phyloP scores from a whole-genome alignment of 768 basidiomycete species.

The Boletales sp. region DNA sequence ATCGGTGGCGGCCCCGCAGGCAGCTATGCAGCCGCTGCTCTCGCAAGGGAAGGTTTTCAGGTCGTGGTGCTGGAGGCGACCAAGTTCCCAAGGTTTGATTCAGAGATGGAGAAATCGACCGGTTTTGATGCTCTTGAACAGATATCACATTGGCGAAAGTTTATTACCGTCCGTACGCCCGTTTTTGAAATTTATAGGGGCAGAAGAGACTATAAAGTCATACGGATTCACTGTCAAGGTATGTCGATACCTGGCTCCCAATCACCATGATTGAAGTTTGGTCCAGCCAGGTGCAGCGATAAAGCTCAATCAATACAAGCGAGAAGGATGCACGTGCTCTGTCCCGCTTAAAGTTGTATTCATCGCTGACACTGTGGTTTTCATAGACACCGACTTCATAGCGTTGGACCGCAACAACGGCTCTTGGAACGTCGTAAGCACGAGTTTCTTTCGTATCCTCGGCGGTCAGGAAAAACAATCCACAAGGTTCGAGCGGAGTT shows the following conservation, averaged over 20 bases:
- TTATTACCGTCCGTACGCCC: conserved; percentile 4
- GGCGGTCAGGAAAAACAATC: not conserved
- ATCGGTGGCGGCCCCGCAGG: conserved; percentile 13
- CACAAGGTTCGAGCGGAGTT: conserved; percentile 6
- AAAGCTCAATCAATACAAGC: conserved; percentile 11
- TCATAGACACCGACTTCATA: conserved; percentile 8
- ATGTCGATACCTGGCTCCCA: not conserved
- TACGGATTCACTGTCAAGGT: conserved; percentile 12
- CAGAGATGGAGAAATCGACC: too few species aligned
- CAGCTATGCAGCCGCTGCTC: conserved; percentile 7
- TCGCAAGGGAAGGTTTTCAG: conserved; percentile 11
- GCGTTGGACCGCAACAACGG: conserved; percentile 1
- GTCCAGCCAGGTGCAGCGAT: conserved; percentile 7
- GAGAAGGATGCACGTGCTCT: conserved; percentile 8
- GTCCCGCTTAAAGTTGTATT: too few species aligned
- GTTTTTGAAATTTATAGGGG: conserved; percentile 9
- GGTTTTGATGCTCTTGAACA: not conserved
- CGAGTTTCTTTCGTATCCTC: not conserved
- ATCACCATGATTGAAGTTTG: not conserved
- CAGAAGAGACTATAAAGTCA: conserved; percentile 4
- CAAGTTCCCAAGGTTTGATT: conserved; percentile 8
- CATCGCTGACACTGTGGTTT: not conserved
- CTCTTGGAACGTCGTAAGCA: conserved; percentile 6
- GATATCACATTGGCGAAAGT: conserved; percentile 17
- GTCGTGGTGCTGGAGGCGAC: conserved; percentile 9